phyloP scores from a whole-genome alignment of 78 protist species.

The Dictyostelium firmibasis region DNA sequence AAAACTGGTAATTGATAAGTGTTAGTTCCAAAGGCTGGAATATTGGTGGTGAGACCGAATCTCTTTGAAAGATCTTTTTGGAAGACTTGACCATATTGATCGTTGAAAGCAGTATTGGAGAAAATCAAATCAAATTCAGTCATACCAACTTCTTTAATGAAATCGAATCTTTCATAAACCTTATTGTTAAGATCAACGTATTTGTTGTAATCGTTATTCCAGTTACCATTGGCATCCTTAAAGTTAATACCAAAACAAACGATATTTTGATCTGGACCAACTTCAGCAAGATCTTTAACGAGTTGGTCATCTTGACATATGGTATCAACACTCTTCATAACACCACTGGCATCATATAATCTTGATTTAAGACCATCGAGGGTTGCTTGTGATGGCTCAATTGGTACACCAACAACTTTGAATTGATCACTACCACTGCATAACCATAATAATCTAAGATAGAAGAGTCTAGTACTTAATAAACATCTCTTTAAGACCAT shows the following conservation, averaged over 20 bases:
- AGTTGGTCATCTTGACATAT: constrained; percentile 1
- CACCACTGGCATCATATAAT: constrained; percentile 1
- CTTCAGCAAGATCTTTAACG: constrained; percentile 1
- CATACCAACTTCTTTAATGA: background rate
- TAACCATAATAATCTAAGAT: constrained; percentile 31
- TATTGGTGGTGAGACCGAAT: constrained; percentile 16
- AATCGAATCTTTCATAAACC: constrained; percentile 37
- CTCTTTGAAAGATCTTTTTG: background rate
- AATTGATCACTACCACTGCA: background rate
- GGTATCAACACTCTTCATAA: background rate
- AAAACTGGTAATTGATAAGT: background rate
- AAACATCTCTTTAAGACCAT: constrained; percentile 12
- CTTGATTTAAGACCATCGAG: background rate
- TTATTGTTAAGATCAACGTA: background rate
- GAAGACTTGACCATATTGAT: constrained; percentile 11
- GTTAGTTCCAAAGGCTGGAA: background rate
- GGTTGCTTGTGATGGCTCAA: background rate
- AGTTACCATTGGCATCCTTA: background rate
- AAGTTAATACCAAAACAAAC: constrained; percentile 15
- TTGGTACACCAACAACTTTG: constrained; percentile 10
- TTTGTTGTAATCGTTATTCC: constrained; percentile 23
- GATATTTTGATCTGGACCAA: constrained; percentile 66
- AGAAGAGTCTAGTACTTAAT: constrained; percentile 20
- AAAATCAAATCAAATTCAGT: constrained; percentile 22
- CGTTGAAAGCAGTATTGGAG: constrained; percentile 28